phyloP scores from a whole-genome alignment of 768 basidiomycete genomes.

The Suillus ampliporus region DNA sequence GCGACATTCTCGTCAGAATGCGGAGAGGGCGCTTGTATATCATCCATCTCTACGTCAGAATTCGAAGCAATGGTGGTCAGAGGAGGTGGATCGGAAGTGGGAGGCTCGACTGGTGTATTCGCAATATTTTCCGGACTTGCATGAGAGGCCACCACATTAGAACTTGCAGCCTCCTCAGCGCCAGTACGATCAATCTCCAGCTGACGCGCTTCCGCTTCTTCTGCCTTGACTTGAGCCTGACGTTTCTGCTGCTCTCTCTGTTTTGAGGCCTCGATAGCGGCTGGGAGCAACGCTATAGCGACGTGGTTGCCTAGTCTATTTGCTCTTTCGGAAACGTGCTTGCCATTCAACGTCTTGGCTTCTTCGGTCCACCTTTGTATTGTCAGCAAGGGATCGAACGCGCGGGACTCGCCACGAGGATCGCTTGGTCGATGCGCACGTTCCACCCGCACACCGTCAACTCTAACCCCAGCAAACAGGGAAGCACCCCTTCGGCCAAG shows the following conservation, averaged over 20 bases:
- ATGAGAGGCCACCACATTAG: background rate
- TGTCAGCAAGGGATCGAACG: conserved; percentile 81
- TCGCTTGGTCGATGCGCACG: conserved; percentile 52
- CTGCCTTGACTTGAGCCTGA: conserved; percentile 60
- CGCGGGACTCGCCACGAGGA: conserved; percentile 47
- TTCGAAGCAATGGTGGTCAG: conserved; percentile 37
- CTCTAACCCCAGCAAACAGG: conserved; percentile 51
- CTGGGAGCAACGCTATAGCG: conserved; percentile 75
- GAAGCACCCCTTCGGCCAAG: conserved; percentile 55
- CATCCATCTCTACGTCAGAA: conserved; percentile 59
- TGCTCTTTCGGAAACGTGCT: conserved; percentile 70
- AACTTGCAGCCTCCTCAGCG: conserved; percentile 38
- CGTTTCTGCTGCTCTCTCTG: conserved; percentile 43
- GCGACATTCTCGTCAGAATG: conserved; percentile 25
- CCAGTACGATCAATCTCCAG: conserved; percentile 39
- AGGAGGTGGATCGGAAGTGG: conserved; percentile 12
- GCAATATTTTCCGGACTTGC: conserved; percentile 5
- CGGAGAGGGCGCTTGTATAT: conserved; percentile 34
- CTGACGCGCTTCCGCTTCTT: conserved; percentile 50
- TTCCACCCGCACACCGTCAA: conserved; percentile 57
- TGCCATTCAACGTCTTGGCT: conserved; percentile 78
- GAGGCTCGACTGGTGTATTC: conserved; percentile 13
- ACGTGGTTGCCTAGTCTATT: conserved; percentile 74
- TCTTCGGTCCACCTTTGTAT: conserved; percentile 91
- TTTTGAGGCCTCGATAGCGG: conserved; percentile 70